These are phyloP conservation scores for Zymoseptoria ardabiliae DNA, from an alignment of 2,329 filamentous ascomycete genomes.

Conservation along the genomic window DNA sequence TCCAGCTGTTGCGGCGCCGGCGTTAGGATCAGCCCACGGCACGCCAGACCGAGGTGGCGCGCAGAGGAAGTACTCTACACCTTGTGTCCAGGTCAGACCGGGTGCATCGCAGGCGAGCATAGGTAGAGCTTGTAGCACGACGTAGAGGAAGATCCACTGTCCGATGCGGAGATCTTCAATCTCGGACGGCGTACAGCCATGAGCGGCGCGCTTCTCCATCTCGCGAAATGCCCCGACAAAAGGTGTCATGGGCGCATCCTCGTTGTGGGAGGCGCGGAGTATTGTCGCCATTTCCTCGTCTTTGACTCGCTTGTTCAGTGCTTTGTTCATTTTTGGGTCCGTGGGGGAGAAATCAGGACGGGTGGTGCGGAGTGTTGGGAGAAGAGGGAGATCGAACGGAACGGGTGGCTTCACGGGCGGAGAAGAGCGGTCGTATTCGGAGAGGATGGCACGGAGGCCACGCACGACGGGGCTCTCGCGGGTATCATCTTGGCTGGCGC, in stretches of 20 bases:
- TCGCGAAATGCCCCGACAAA: slow-evolving; percentile 64
- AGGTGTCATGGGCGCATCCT: slow-evolving; percentile 54
- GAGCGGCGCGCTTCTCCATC: slow-evolving; percentile 63
- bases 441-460: slow-evolving; percentile 70
- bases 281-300: slow-evolving; percentile 70
- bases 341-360: slow-evolving; percentile 58
- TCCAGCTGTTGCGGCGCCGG: slow-evolving; percentile 35
- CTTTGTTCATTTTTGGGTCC: slow-evolving; percentile 64
- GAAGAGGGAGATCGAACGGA: slow-evolving; percentile 76
- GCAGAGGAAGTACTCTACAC: slow-evolving; percentile 76
- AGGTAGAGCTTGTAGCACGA: slow-evolving; percentile 67
- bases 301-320: slow-evolving; percentile 64
- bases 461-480: slow-evolving; percentile 55
- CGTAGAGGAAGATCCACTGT: slow-evolving; percentile 76
- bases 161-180: slow-evolving; percentile 65
- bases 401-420: slow-evolving; percentile 86
- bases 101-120: slow-evolving; percentile 72
- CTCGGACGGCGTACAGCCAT: slow-evolving; percentile 57
- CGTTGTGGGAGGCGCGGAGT: slow-evolving; percentile 74
- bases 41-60: slow-evolving; percentile 63
- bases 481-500: slow-evolving; percentile 48
- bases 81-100: slow-evolving; percentile 59
- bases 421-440: slow-evolving; percentile 81
- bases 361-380: slow-evolving; percentile 63
- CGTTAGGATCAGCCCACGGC: slow-evolving; percentile 59